Base-by-base conservation (phyloP, 2,329 filamentous ascomycete genomes). In the Fusarium aywerte region DNA sequence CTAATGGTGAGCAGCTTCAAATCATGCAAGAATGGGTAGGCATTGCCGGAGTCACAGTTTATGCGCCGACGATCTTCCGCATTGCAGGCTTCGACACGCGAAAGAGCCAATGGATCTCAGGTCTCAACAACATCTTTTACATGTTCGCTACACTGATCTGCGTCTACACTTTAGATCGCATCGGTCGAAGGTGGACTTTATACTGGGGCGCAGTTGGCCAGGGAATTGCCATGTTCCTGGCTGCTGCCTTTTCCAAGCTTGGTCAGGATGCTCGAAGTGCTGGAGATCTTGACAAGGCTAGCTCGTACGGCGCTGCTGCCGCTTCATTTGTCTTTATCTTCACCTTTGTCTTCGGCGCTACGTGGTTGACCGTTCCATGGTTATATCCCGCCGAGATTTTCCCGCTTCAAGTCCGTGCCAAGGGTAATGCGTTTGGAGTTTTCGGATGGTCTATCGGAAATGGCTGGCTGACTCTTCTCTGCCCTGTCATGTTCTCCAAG, bases 391-490 rank as follows among this genome's bases (percentile, higher is more conserved):
- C 90, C 2, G 90, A 93, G 73, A 92, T 92, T 56, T 93, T 92
- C 71, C 90, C 90, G 0, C 77, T 92, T 0, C 85, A 90, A 61
- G 84, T 92, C 1, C 85, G 91, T 21, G 90, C 91, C 2, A 89
- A 90, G 69, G 91, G 90, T 7, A 93, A 92, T 62, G 89, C 90
- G 0, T 92, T 87, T 85, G 90, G 91, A 20, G 90, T 93, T 0
- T 85, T 92, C 0, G 90, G 91, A 0, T 93, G 90, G 91, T 87
- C 83, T 15, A 91, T 93, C 49, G 90, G 91, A 0, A 92, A 92
- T 67, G 90, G 89, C 16, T 91, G 88, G 87, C 18, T 77, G 47
- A 77, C 78, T 1, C 79, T 88, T 0, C 77, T 88, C 1, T 83
- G 84, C 10, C 86, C 86, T 0, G 80, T 84, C 1, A 68, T 68